Percentiles rank a stretch among this genome's conserved stretches.
Conservation (phyloP, 179 eudicot species). For the Pouteria campechiana region DNA sequence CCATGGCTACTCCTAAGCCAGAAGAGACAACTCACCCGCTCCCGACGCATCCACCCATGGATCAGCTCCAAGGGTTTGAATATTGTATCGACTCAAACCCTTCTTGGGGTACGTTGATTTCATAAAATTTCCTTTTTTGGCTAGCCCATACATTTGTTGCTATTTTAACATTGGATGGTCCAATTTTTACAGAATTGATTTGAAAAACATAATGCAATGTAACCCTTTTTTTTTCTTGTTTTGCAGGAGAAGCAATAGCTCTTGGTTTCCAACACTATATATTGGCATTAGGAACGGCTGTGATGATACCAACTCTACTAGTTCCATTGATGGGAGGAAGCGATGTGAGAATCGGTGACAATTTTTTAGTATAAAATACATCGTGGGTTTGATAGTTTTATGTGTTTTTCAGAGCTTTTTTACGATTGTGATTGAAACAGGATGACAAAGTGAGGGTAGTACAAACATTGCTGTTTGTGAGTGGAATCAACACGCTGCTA, state of each 20-base stretch:
- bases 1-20: constrained; percentile 59
- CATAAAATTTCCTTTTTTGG: neutral
- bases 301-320: constrained; percentile 86
- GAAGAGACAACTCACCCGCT: constrained; percentile 79
- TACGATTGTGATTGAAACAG: constrained; percentile 28
- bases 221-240: neutral
- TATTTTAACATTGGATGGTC: neutral
- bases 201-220: neutral
- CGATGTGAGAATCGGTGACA: constrained; percentile 76
- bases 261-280: constrained; percentile 93
- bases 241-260: constrained; percentile 72
- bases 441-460: constrained; percentile 92
- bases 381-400: neutral
- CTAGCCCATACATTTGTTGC: neutral
- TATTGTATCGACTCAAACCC: constrained; percentile 98
- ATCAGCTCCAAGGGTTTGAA: constrained; percentile 94
- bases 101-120: constrained; percentile 65
- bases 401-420: neutral
- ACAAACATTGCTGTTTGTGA: constrained; percentile 86
- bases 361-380: neutral
- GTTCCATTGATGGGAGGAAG: constrained; percentile 89
- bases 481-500: constrained; percentile 75
- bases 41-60: constrained; percentile 94
- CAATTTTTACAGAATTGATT: neutral
- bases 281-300: constrained; percentile 80